Percentiles rank a stretch among this genome's conserved stretches.
Conservation (phyloP, 257 asterid species). For the Nicotiana benthamiana region DNA sequence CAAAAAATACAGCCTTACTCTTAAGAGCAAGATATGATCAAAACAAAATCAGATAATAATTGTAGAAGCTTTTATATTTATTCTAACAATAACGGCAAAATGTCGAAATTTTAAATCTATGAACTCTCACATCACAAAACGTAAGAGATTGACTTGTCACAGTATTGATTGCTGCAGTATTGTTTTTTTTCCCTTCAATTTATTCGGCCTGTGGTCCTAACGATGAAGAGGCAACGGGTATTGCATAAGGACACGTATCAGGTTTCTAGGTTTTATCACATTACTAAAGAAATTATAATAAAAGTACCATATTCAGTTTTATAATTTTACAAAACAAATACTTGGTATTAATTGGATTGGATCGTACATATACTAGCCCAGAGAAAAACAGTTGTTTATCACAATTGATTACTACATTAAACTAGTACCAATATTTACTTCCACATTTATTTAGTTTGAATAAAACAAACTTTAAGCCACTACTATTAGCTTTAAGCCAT, state of each 20-base stretch:
- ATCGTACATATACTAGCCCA: neutral
- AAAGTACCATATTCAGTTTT: neutral
- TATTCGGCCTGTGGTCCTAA: constrained; percentile 8
- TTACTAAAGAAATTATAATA: neutral
- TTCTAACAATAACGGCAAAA: neutral
- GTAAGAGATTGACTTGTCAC: constrained; percentile 10
- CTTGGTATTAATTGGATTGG: neutral
- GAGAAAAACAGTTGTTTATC: neutral
- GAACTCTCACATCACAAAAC: constrained; percentile 2
- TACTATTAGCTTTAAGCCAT: neutral
- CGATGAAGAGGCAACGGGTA: neutral
- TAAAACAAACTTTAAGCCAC: neutral
- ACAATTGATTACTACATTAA: neutral
- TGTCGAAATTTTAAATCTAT: neutral
- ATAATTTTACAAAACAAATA: neutral
- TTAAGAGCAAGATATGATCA: neutral
- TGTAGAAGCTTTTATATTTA: neutral
- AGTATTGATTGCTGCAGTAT: neutral
- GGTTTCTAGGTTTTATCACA: neutral
- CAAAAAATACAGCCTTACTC: no score
- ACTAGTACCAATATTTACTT: neutral
- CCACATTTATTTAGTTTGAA: neutral
- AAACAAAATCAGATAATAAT: neutral
- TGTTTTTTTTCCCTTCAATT: neutral
- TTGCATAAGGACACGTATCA: constrained; percentile 16